Evolutionary conservation across 2,329 filamentous ascomycete species (phyloP).

Genomic region (Periconia macrospinosa): DNA sequence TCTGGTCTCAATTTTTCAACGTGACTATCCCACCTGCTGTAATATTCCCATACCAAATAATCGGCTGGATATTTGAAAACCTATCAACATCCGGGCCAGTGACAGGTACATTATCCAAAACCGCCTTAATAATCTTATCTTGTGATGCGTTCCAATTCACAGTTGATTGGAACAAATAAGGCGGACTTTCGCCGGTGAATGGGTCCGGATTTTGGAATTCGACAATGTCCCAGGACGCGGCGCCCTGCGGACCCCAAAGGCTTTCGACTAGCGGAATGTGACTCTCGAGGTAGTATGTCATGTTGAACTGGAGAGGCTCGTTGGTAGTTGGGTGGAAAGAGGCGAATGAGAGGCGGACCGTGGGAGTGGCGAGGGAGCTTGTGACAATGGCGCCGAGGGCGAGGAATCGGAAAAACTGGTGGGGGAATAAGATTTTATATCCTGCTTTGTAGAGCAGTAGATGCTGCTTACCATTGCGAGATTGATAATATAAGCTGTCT

Average conservation of each 20-base stretch:
- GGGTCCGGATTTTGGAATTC: conserved; percentile 17
- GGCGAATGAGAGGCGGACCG: conserved; percentile 12
- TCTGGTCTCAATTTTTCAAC: no score
- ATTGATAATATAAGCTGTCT: no score
- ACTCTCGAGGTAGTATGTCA: conserved; percentile 48
- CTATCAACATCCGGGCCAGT: conserved; percentile 15
- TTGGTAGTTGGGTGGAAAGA: conserved; percentile 40
- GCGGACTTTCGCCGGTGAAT: conserved; percentile 15
- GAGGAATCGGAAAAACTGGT: neutral
- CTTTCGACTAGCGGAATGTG: conserved; percentile 49
- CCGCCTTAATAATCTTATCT: neutral
- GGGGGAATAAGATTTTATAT: neutral
- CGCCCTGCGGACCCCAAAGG: conserved; percentile 41
- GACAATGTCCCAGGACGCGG: conserved; percentile 27
- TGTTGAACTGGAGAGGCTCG: conserved; percentile 43
- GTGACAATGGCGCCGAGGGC: neutral
- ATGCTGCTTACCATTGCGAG: no score
- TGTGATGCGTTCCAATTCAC: neutral
- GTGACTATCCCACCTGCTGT: neutral
- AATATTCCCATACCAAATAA: conserved; percentile 11
- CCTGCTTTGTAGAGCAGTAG: no score
- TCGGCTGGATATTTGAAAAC: conserved; percentile 19
- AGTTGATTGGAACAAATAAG: conserved; percentile 16
- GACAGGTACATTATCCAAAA: neutral
- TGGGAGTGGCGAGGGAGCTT: neutral